Conservation (phyloP, 2,329 filamentous ascomycete species). For the Aureobasidium subglaciale region DNA sequence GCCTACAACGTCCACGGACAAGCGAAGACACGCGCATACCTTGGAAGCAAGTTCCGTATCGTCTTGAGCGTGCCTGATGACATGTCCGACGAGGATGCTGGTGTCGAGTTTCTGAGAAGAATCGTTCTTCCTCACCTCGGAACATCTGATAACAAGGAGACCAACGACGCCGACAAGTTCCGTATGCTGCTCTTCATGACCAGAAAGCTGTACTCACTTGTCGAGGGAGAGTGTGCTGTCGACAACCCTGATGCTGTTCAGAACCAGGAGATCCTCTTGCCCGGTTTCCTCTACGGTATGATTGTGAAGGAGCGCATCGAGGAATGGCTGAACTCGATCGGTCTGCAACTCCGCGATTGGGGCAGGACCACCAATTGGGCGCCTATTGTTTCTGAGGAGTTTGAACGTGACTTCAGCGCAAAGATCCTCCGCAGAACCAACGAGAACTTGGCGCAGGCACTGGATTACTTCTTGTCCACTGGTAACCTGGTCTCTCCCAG, state of each 20-base stretch:
- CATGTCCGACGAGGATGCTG: conserved; percentile 80
- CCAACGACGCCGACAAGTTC: conserved; percentile 87
- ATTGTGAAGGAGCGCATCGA: conserved; percentile 92
- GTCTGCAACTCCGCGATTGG: conserved; percentile 42
- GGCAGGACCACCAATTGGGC: conserved; percentile 44
- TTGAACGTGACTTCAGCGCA: conserved; percentile 69
- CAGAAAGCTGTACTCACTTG: conserved; percentile 86
- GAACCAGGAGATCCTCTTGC: conserved; percentile 89
- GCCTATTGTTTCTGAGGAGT: conserved; percentile 67
- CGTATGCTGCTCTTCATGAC: conserved; percentile 92
- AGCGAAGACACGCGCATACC: conserved; percentile 72
- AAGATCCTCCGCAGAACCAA: conserved; percentile 76
- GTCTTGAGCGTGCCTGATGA: conserved; percentile 79
- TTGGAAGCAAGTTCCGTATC: conserved; percentile 85
- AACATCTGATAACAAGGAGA: conserved; percentile 72
- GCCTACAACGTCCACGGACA: conserved; percentile 76
- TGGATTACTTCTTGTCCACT: conserved; percentile 95
- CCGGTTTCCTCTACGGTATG: conserved; percentile 89
- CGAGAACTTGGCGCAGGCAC: conserved; percentile 75
- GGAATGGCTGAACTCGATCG: conserved; percentile 70
- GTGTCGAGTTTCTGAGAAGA: conserved; percentile 82
- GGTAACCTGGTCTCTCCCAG: conserved; percentile 88
- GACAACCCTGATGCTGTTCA: conserved; percentile 97
- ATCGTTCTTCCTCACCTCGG: conserved; percentile 90
- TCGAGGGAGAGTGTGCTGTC: conserved; percentile 82